Base-by-base conservation (phyloP, 768 basidiomycete genomes). In the Ramaria sp. region DNA sequence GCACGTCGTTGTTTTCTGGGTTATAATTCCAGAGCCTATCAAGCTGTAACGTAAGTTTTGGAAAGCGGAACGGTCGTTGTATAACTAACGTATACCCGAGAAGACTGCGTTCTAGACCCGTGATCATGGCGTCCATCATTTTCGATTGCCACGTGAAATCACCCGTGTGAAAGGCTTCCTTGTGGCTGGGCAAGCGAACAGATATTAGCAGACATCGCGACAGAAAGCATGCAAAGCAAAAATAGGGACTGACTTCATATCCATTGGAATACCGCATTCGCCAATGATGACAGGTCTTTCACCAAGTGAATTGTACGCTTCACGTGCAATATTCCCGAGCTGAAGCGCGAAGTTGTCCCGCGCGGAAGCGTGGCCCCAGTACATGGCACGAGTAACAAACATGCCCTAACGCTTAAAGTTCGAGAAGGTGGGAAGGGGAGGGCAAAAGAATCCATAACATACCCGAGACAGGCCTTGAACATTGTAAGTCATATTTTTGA, bases 191-290 rank as follows among this genome's bases (percentile, higher is more conserved):
- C 30, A 10, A 22, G 17, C 13, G 2, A 2, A 43, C 17, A 22
- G 13, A 22, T 22, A 19, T 43, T 13, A 43, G 42, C 4, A 43
- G 17, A 22, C 4, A 15, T 6, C 13, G n/a, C 42, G 57, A 22
- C 38, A 51, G 20, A 30, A 47, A 45, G 24, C n/a, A 13, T 55
- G 19, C 53, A 27, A 24, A 4, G 9, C 34, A 37, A 37, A 37
- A 7, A 37, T 9, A 11, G 31, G 17, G 2, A 73, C 86, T 43
- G 63, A 93, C 92, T 99, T 97, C 78, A 96, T 82, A 63, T 99
- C 96, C 86, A 98, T 95, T 0, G 95, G 95, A 20, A 97, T 77
- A 31, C 95, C 95, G 60, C 87, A 90, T 69, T 99, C 95, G 19
- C 94, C 94, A 58, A 99, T 79, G 12, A 97, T 69, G 41, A 91